Evolutionary conservation across 495 filamentous ascomycete genomes (phyloP), one percentile per base, ranked within the genome.

Genomic region (Penicillium flavigenum): DNA sequence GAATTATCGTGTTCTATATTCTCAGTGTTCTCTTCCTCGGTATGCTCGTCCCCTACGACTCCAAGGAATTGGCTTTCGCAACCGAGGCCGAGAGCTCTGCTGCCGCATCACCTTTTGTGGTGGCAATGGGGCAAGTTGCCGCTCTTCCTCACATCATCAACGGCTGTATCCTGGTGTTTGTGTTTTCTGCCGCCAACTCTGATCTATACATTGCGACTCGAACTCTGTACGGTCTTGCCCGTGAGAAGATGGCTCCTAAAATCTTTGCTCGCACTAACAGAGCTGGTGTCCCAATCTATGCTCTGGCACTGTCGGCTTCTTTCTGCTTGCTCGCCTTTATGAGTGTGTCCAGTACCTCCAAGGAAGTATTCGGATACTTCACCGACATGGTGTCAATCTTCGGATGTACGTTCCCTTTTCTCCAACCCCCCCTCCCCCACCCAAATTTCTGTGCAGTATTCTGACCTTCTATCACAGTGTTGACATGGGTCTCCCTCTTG

Each of bases 301-400:
- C 87, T 4, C 81, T 92, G 16, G 75, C 62, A 1, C 57, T 81
- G 0, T 84, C 81, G 0, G 72, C 83, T 3, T 12, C 76, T 0
- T 82, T 91, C 64, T 78, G 75, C 27, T 73, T 84, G 2, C 77
- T 90, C 8, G 88, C 86, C 4, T 89, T 81, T 73, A 77, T 91
- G 72, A 89, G 86, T 68, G 84, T 88, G 1, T 75, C 77, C 50
- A 79, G 79, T 56, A 78, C 79, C 56, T 80, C 86, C 2, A 76
- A 75, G 43, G 74, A 66, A 0, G 88, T 91, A 2, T 92, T 91
- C 61, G 74, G 70, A n/a, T 91, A 89, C 75, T 90, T 92, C 53
- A 83, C 90, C 54, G 88, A 89, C 62, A 76, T 92, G 34, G 83
- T 83, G n/a, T 86, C 86, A 16, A 85, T 89, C 57, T 86, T 87